Percentiles rank a stretch among this genome's conserved stretches.
phyloP scores from a whole-genome alignment of 495 filamentous ascomycete genomes.

The Tetracladium marchalianum region DNA sequence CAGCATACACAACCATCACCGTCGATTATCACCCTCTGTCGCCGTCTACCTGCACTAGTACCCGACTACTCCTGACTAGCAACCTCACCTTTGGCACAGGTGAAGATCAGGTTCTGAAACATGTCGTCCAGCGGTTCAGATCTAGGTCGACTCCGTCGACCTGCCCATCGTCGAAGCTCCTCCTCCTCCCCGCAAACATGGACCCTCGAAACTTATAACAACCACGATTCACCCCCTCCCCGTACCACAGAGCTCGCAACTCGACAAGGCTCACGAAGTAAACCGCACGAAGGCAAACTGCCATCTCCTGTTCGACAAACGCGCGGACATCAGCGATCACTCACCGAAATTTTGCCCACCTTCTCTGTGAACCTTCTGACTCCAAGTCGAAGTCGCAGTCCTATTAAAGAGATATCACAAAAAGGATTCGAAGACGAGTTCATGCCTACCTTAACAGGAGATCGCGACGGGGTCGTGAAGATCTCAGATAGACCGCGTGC shows the following conservation, averaged over 20 bases:
- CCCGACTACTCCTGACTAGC: too few species aligned
- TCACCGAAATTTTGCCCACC: constrained; percentile 15
- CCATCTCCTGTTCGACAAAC: constrained; percentile 2
- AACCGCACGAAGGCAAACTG: neutral
- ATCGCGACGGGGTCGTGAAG: constrained; percentile 13
- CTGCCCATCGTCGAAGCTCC: neutral
- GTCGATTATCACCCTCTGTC: too few species aligned
- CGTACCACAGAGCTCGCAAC: neutral
- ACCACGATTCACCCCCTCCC: neutral
- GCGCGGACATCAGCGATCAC: constrained; percentile 10
- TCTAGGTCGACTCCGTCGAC: neutral
- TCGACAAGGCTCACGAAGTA: neutral
- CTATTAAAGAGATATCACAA: constrained; percentile 1
- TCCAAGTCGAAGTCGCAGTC: constrained; percentile 6
- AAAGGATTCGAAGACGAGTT: constrained; percentile 18
- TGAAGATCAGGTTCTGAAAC: too few species aligned
- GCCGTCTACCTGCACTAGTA: too few species aligned
- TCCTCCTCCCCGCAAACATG: neutral
- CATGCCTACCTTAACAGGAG: constrained; percentile 24
- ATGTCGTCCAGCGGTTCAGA: too few species aligned
- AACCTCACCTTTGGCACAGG: too few species aligned
- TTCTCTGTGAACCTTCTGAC: neutral
- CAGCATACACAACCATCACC: too few species aligned
- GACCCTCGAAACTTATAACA: neutral
- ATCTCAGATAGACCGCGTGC: constrained; percentile 26